These are phyloP conservation scores for Lophium mytilinum DNA, from an alignment of 495 filamentous ascomycete genomes.

Conservation along the genomic window DNA sequence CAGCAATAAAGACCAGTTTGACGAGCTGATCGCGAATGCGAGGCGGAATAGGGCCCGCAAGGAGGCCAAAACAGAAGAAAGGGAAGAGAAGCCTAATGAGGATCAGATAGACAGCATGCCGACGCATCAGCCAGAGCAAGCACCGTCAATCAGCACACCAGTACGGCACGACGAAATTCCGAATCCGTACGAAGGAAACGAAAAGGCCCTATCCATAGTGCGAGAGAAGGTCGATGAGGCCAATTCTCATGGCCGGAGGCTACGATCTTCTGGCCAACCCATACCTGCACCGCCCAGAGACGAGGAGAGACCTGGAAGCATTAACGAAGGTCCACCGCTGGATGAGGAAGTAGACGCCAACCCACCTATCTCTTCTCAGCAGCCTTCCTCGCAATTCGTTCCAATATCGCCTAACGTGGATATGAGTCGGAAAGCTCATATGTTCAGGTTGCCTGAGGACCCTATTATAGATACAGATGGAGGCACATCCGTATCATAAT, in stretches of 20 bases:
- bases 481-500: neutral
- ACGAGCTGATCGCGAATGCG: slow-evolving; percentile 35
- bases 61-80: neutral
- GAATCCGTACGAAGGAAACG: slow-evolving; percentile 12
- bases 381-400: neutral
- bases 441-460: slow-evolving; percentile 18
- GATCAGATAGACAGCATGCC: neutral
- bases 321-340: neutral
- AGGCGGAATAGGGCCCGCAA: slow-evolving; percentile 14
- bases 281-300: neutral
- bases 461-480: slow-evolving; percentile 19
- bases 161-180: neutral
- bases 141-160: neutral
- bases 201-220: slow-evolving; percentile 10
- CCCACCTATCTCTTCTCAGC: neutral
- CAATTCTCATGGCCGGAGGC: neutral
- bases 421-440: slow-evolving; percentile 14
- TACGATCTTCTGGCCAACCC: slow-evolving; percentile 2
- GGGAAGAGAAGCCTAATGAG: neutral
- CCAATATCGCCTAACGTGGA: neutral
- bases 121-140: neutral
- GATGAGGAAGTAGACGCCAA: neutral
- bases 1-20: slow-evolving; percentile 65
- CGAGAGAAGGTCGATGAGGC: slow-evolving; percentile 13
- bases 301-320: neutral